Conservation (phyloP, 1,284 basidiomycete genomes). For the Cutaneotrichosporon dermatis region DNA sequence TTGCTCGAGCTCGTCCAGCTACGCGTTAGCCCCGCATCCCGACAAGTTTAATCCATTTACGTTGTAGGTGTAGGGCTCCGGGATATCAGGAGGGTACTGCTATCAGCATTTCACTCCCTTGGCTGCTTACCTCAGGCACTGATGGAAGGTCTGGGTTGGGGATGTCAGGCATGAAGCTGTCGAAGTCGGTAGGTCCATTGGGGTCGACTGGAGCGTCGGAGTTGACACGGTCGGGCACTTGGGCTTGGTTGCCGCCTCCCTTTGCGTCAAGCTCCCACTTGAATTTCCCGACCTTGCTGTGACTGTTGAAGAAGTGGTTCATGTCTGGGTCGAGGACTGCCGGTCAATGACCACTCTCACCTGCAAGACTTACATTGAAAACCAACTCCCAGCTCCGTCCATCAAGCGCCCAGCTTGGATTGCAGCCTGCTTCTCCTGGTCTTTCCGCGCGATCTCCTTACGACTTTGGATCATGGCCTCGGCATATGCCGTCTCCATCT, state of each 20-base stretch:
- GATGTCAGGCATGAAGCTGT: background rate
- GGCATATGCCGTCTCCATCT: slow-evolving; percentile 9
- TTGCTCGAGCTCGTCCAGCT: background rate
- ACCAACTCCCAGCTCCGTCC: slow-evolving; percentile 14
- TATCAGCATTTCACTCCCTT: background rate
- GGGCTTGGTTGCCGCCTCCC: background rate
- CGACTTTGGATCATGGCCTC: slow-evolving; percentile 21
- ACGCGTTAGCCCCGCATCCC: background rate
- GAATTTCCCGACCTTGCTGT: slow-evolving; percentile 20
- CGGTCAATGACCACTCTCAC: background rate
- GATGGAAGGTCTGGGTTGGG: background rate
- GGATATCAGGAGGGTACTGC: background rate
- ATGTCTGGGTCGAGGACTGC: slow-evolving; percentile 34
- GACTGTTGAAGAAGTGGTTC: slow-evolving; percentile 20
- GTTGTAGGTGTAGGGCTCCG: background rate
- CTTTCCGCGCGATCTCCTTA: slow-evolving; percentile 8
- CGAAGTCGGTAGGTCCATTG: too few species aligned
- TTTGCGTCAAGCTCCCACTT: slow-evolving; percentile 33
- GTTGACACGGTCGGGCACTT: background rate
- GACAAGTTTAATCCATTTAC: too few species aligned
- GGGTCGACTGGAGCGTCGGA: background rate
- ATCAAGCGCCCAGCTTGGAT: slow-evolving; percentile 21
- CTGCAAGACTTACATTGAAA: background rate
- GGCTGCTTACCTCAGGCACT: too few species aligned
- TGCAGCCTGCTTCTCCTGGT: slow-evolving; percentile 9